Evolutionary conservation across 2,329 filamentous ascomycete genomes (phyloP).

Genomic region (Fulvia fulva): DNA sequence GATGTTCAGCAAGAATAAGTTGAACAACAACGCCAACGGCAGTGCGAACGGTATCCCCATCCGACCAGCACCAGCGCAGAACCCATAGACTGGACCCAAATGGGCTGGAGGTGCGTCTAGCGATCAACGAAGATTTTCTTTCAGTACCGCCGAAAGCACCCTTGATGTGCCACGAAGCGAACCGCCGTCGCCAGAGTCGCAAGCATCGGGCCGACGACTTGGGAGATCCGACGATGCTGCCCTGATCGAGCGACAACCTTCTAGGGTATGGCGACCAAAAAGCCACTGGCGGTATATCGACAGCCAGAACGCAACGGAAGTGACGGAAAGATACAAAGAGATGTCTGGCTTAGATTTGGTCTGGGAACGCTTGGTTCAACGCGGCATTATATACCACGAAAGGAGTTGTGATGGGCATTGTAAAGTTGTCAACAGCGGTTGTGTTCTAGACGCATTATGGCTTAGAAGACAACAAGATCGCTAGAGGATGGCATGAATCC

Average conservation of each 20-base stretch:
- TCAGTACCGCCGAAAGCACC: background rate
- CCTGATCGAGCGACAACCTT: background rate
- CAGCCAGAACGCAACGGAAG: background rate
- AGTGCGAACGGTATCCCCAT: constrained; percentile 9
- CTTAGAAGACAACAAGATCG: background rate
- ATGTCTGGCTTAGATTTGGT: background rate
- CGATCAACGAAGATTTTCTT: background rate
- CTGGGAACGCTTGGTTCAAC: background rate
- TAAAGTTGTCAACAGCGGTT: background rate
- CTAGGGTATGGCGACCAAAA: background rate
- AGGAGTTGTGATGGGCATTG: background rate
- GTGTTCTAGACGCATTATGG: background rate
- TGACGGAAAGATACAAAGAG: background rate
- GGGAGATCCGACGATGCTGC: background rate
- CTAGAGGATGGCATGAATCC: background rate
- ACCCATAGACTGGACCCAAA: background rate
- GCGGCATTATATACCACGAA: background rate
- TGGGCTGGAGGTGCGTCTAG: background rate
- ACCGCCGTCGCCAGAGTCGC: background rate
- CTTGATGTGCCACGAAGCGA: no score
- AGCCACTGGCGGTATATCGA: background rate
- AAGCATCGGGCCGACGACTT: background rate
- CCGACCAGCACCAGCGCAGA: background rate
- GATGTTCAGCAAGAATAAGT: constrained; percentile 46
- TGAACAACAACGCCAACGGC: constrained; percentile 10